Conservation (phyloP, 805 yeast species). For the Pichia deserticola region DNA sequence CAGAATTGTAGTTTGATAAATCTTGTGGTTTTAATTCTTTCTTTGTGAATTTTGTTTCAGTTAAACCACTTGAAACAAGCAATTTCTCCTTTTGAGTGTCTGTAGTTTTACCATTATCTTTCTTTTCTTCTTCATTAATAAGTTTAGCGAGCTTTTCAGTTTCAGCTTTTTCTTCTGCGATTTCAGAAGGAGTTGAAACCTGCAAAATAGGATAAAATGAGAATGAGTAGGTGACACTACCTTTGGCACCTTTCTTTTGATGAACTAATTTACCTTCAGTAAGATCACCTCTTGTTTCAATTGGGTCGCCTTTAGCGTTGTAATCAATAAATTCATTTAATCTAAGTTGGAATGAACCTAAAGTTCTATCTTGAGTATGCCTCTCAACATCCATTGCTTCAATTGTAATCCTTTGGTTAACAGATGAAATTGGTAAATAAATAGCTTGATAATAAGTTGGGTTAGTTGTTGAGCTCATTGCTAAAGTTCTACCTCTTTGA, state of each 20-base stretch:
- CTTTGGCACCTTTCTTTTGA: slow-evolving; percentile 76
- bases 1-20: slow-evolving; percentile 54
- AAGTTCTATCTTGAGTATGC: slow-evolving; percentile 71
- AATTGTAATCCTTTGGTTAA: slow-evolving; percentile 71
- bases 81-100: slow-evolving; percentile 14
- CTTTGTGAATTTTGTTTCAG: slow-evolving; percentile 31
- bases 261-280: slow-evolving; percentile 55
- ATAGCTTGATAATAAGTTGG: slow-evolving; percentile 84
- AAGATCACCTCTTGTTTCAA: slow-evolving; percentile 50
- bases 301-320: slow-evolving; percentile 55
- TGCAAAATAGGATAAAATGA: slow-evolving; percentile 82
- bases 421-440: slow-evolving; percentile 75
- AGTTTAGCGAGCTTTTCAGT: slow-evolving; percentile 14
- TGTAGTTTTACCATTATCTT: slow-evolving; percentile 24
- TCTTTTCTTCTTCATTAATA: slow-evolving; percentile 28
- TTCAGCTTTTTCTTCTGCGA: slow-evolving; percentile 43
- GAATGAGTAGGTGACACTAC: slow-evolving; percentile 62
- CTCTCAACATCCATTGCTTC: slow-evolving; percentile 92
- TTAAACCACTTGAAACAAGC: background rate
- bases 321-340: slow-evolving; percentile 60
- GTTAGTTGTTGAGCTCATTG: slow-evolving; percentile 54
- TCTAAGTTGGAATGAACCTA: slow-evolving; percentile 74
- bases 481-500: slow-evolving; percentile 69
- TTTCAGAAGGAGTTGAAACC: slow-evolving; percentile 70
- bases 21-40: slow-evolving; percentile 51